phyloP scores from a whole-genome alignment of 2,329 filamentous ascomycete species.

The Talaromyces sp. region DNA sequence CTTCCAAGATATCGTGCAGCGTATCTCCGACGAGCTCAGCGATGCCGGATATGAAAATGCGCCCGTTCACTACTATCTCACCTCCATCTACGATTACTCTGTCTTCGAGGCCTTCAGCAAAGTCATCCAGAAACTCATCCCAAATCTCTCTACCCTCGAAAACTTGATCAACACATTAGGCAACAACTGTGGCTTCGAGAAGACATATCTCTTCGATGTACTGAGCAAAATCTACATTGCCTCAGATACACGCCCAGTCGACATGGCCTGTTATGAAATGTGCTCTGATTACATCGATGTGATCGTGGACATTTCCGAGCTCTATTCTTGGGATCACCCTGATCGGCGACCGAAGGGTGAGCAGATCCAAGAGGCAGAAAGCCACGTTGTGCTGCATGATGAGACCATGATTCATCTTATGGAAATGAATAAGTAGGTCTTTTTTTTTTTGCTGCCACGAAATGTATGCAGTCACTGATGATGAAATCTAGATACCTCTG shows the following conservation, averaged over 20 bases:
- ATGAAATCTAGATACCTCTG: slow-evolving; percentile 59
- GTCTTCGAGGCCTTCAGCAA: slow-evolving; percentile 99
- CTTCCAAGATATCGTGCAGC: slow-evolving; percentile 93
- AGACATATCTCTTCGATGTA: slow-evolving; percentile 97
- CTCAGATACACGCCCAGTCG: slow-evolving; percentile 87
- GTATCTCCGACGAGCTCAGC: slow-evolving; percentile 92
- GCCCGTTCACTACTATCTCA: slow-evolving; percentile 91
- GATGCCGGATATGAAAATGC: slow-evolving; percentile 93
- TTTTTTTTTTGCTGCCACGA: not conserved
- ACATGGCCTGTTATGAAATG: slow-evolving; percentile 96
- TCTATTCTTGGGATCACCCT: slow-evolving; percentile 75
- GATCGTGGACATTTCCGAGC: slow-evolving; percentile 93
- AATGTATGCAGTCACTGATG: not conserved
- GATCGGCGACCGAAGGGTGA: slow-evolving; percentile 45
- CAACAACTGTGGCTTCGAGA: slow-evolving; percentile 92
- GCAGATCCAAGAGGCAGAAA: slow-evolving; percentile 60
- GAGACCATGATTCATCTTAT: slow-evolving; percentile 65
- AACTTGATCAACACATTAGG: slow-evolving; percentile 92
- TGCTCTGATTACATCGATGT: slow-evolving; percentile 99
- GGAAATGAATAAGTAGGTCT: slow-evolving; percentile 67
- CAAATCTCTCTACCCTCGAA: slow-evolving; percentile 88
- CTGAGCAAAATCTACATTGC: slow-evolving; percentile 98
- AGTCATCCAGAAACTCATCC: slow-evolving; percentile 96
- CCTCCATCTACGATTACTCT: slow-evolving; percentile 96
- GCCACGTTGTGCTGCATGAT: slow-evolving; percentile 64